Base-by-base conservation (phyloP, 1,139 yeast genomes). In the Debaryomyces coudertii region DNA sequence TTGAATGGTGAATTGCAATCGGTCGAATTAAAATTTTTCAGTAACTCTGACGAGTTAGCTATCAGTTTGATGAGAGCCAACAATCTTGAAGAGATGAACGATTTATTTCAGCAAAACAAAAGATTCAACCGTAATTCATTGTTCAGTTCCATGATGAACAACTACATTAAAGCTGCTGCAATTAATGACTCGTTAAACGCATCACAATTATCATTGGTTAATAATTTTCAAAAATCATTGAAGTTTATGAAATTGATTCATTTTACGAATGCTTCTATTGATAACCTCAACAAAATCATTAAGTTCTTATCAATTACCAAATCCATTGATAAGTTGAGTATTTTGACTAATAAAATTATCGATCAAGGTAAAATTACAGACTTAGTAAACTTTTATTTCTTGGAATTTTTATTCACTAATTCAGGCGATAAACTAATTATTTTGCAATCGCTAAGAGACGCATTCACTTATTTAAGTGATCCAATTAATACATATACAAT, bases 311-410 rank as follows among this genome's bases (percentile, higher is more conserved):
- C 71, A 0, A 39, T 52, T 3, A 53, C 55, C 12, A 56, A 60
- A 12, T 62, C 68, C 2, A 55, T 48, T 12, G 66, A 62, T 4
- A 46, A 55, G 7, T 60, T 73, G 49, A 60, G 63, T 37, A 49
- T 70, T 20, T 52, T 74, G 30, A 52, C 68, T 36, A 60, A 56
- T 38, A 67, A 71, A 49, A 56, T 73, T 12, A 47, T 67, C 22
- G 48, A 52, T 22, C 46, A 45, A 6, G 47, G 47, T n/a, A 43
- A 53, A 8, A 42, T 57, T 20, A 33, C 67, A 3, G 54, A 53
- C 29, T 52, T 63, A 25, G 35, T 69, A 15, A 66, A 63, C 47
- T 67, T 65, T 50, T 66, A 66, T 37, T 63, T 66, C 44, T 47
- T 69, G 52, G 73, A 70, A 51, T 57, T 63, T 20, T 44, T 52